Base-by-base conservation (phyloP, 441 rosid genomes). In the Geranium incanum region DNA sequence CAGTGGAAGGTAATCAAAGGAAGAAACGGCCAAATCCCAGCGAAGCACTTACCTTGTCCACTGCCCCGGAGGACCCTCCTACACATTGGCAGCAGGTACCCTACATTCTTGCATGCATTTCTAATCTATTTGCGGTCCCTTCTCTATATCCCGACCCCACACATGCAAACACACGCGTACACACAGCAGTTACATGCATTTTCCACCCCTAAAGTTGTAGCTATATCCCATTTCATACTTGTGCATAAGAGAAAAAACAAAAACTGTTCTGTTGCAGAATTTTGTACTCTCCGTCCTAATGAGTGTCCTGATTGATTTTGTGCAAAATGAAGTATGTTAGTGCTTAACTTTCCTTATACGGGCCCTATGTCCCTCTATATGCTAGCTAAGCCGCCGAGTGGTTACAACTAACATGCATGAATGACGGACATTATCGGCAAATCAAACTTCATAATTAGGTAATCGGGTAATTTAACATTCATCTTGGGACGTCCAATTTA, bases 81-180 rank as follows among this genome's bases (percentile, higher is more conserved):
- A 94, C 97, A 43, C 99, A 94, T 81, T 94, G 97, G 99, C 93
- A 94, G 78, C 99, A 94, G 92, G 97, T 92, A 86, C 66, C 60
- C 39, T 13, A 52, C 16, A 68, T 70, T 43, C 69, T 12, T 64
- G 50, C 50, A 43, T 43, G 11, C 11, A 43, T 43, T 43, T 43
- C 50, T 43, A 43, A 43, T 43, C 50, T 43, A 43, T 6, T 43
- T 43, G 7, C 11, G 50, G 11, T 6, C 50, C 9, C 50, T 43
- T 43, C 11, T 7, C 50, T 43, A 43, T 43, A 7, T 6, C 50
- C 50, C 1, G 11, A 43, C 11, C 50, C 11, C 50, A 43, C 11
- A 43, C 9, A 7, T 7, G 5, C 33, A 28, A 28, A 7, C 43
- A 39, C 43, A 39, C 43, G 3, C 8, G 43, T 7, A 39, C 43